phyloP scores from a whole-genome alignment of 257 asterid species.

The Lycium ferocissimum region DNA sequence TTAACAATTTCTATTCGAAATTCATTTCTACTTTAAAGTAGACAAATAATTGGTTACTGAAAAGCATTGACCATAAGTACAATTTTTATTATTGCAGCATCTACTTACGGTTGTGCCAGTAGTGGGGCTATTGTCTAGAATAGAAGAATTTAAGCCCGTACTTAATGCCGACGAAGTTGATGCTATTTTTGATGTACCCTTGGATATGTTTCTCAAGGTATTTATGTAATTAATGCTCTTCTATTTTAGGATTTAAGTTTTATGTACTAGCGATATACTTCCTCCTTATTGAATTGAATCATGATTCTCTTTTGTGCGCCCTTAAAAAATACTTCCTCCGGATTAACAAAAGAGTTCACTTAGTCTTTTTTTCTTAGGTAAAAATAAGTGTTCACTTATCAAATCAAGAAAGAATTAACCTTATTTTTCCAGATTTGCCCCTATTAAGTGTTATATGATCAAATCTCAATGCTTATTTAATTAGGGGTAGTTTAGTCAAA shows the following conservation, averaged over 20 bases:
- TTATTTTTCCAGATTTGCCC: no score
- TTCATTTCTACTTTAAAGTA: background rate
- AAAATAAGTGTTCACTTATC: no score
- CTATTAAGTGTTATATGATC: no score
- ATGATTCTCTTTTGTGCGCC: no score
- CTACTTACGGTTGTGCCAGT: constrained; percentile 65
- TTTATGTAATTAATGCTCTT: background rate
- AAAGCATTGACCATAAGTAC: constrained; percentile 7
- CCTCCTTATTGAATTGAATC: no score
- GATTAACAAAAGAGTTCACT: no score
- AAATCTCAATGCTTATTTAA: no score
- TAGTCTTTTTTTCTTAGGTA: no score
- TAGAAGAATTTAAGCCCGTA: constrained; percentile 59
- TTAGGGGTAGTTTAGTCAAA: no score
- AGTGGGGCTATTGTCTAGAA: constrained; percentile 51
- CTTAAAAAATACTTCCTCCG: no score
- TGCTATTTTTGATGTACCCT: constrained; percentile 61
- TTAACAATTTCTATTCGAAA: background rate
- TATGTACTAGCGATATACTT: no score
- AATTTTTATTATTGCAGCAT: constrained; percentile 46
- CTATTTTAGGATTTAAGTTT: background rate
- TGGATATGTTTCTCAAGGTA: constrained; percentile 64
- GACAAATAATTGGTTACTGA: background rate
- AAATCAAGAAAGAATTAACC: no score
- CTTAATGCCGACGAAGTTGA: constrained; percentile 70